Evolutionary conservation across 345 rosid species (phyloP), one percentile per base, ranked within the genome.

Genomic region (Erodium maritimum): DNA sequence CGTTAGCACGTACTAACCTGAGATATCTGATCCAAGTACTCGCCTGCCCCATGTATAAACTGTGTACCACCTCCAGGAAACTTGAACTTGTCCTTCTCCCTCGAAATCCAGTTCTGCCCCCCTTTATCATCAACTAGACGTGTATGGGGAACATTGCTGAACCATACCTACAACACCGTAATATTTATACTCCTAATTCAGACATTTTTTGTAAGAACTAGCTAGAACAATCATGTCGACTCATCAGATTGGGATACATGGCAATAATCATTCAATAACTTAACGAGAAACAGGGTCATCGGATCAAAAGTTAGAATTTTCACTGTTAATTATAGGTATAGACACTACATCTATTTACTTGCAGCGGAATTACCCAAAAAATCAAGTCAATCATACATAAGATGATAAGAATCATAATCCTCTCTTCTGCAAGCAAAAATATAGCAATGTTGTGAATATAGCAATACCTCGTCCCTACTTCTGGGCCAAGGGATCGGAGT

Each of bases 31-130:
- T 90, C 79, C 75, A 93, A 72, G 80, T 93, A 93, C 34, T 82
- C 66, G 73, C 89, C 85, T 58, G 96, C 97, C 37, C 99, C 99
- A 21, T 89, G 99, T 64, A 93, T 93, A 79, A 89, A 93, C 78
- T 89, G 95, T 2, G 99, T 93, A 42, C 97, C 99, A 58, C 99
- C 99, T 25, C 97, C 99, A 29, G 99, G 96, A 73, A 90, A 90
- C 79, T 70, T 85, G 68, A 93, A 90, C 73, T 87, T 93, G 67
- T 87, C 79, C 57, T 93, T 87, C 56, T 58, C 81, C 60, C 66
- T 82, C 50, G 60, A 62, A 37, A 93, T 93, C 97, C 99, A 93
- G 69, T 93, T 93, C 66, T 93, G 99, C 60, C 97, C 97, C 16
- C 99, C 90, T 72, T 93, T 93, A 55, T 93, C 99, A 63, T 90